A percentile compares a stretch with the other conserved stretches of the same genome.
phyloP scores from a whole-genome alignment of 257 asterid genomes.

The Solanum habrochaites region DNA sequence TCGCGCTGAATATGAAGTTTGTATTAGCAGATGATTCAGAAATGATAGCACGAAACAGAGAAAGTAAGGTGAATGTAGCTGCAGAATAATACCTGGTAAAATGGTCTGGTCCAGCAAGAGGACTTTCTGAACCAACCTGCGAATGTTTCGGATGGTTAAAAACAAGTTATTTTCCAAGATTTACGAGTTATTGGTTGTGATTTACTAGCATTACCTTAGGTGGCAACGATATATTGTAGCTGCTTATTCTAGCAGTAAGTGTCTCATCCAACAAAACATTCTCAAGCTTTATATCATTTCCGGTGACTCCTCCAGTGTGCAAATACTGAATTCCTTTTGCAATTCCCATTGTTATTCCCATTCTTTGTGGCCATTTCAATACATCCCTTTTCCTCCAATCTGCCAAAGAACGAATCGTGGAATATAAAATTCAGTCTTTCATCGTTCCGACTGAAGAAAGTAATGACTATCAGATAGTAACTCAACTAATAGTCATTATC shows the following conservation, averaged over 20 bases:
- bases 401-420: conserved; percentile 3
- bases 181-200: background rate
- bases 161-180: background rate
- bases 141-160: background rate
- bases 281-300: conserved; percentile 70
- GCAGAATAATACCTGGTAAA: conserved; percentile 15
- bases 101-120: conserved; percentile 37
- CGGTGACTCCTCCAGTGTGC: conserved; percentile 64
- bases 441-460: background rate
- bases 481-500: background rate
- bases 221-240: conserved; percentile 65
- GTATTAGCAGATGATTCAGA: background rate
- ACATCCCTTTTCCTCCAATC: conserved; percentile 83
- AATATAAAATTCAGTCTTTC: background rate
- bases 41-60: background rate
- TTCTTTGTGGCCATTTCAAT: conserved; percentile 96
- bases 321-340: conserved; percentile 87
- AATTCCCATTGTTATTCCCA: conserved; percentile 61
- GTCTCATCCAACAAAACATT: conserved; percentile 66
- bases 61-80: background rate
- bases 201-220: conserved; percentile 38
- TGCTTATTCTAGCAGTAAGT: conserved; percentile 64
- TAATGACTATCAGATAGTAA: background rate
- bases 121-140: conserved; percentile 60
- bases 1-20: conserved; percentile 12